Conservation (phyloP, 2,329 filamentous ascomycete genomes). For the Pezizomycotina sp. region DNA sequence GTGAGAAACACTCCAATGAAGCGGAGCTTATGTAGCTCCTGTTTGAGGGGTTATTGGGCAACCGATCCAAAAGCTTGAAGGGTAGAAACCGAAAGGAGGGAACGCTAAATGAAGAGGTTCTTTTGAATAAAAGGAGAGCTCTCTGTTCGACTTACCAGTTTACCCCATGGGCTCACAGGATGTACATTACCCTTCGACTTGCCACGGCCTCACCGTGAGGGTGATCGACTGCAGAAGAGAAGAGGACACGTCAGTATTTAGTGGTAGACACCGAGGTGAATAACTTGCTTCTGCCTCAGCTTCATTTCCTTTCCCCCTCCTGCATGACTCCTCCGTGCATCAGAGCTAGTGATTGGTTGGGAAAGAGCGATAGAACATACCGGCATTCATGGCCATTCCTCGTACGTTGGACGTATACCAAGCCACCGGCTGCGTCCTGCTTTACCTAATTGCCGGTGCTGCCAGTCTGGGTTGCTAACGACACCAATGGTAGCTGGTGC, state of each 20-base stretch:
- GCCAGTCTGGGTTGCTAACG: slow-evolving; percentile 81
- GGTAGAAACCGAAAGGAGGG: no score
- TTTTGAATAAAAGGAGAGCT: slow-evolving; percentile 2
- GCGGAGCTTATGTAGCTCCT: no score
- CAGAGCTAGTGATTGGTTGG: no score
- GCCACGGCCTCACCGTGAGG: slow-evolving; percentile 96
- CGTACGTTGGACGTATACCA: slow-evolving; percentile 82
- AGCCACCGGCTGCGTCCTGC: slow-evolving; percentile 86
- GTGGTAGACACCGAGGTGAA: slow-evolving; percentile 2
- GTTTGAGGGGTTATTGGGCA: no score
- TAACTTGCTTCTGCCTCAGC: no score
- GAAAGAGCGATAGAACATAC: slow-evolving; percentile 33
- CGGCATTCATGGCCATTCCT: slow-evolving; percentile 96
- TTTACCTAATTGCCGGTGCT: slow-evolving; percentile 84
- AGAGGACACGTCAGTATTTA: slow-evolving; percentile 1
- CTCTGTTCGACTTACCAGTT: slow-evolving; percentile 51
- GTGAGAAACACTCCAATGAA: no score
- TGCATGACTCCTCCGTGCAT: no score
- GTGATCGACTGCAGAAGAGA: slow-evolving; percentile 51
- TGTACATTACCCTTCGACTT: slow-evolving; percentile 98
- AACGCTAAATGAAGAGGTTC: no score
- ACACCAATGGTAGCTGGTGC: slow-evolving; percentile 90
- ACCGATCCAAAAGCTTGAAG: no score
- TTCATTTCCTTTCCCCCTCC: no score
- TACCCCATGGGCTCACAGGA: slow-evolving; percentile 92